Conservation (phyloP, 768 basidiomycete species). For the Hypsizygus marmoreus region DNA sequence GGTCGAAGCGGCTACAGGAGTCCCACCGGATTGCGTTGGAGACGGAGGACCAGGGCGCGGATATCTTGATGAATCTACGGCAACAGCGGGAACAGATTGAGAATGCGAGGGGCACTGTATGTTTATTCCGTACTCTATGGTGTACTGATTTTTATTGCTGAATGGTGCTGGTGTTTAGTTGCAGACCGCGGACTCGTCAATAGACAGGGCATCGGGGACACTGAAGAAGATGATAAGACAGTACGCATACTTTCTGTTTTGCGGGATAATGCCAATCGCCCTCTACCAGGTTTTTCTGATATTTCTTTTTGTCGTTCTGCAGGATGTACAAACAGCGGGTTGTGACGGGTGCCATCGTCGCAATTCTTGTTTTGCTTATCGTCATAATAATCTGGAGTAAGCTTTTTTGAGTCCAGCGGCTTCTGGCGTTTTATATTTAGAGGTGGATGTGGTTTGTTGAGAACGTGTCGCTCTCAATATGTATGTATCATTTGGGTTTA, state of each 20-base stretch:
- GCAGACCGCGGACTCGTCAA: constrained; percentile 80
- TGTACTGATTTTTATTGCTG: neutral
- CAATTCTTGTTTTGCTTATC: constrained; percentile 83
- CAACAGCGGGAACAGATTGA: constrained; percentile 93
- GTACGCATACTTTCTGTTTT: constrained; percentile 46
- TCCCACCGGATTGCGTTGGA: constrained; percentile 92
- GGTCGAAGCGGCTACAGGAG: constrained; percentile 82
- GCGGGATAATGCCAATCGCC: constrained; percentile 16
- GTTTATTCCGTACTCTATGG: constrained; percentile 22
- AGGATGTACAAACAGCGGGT: constrained; percentile 98
- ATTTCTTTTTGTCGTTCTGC: constrained; percentile 42
- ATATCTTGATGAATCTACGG: constrained; percentile 84
- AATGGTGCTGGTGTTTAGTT: constrained; percentile 51
- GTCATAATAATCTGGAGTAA: constrained; percentile 82
- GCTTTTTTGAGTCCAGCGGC: constrained; percentile 37
- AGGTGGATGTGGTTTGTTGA: too few species aligned
- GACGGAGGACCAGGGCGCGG: constrained; percentile 94
- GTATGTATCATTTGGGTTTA: constrained; percentile 1
- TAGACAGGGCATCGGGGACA: constrained; percentile 90
- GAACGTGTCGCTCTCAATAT: neutral
- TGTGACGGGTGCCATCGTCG: constrained; percentile 84
- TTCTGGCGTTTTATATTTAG: neutral
- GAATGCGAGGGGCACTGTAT: constrained; percentile 85
- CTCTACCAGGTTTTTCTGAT: constrained; percentile 37
- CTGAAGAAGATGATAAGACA: constrained; percentile 94